Percentiles rank a stretch among this genome's conserved stretches.
phyloP scores from a whole-genome alignment of 345 rosid genomes.

The Syzygium oleosum region DNA sequence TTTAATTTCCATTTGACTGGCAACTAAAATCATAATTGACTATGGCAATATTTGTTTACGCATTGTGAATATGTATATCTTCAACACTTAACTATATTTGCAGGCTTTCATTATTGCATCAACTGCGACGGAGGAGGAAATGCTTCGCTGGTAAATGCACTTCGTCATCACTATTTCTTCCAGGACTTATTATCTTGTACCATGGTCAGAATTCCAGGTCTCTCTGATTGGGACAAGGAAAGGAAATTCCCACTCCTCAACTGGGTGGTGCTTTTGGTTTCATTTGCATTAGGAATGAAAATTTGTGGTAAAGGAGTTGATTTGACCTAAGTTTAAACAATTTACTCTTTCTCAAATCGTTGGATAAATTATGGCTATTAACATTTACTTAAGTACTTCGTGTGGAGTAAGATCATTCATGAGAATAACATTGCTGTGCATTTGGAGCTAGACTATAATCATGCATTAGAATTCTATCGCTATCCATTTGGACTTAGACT shows the following conservation, averaged over 20 bases:
- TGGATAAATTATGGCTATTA: neutral
- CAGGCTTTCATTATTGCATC: constrained; percentile 99
- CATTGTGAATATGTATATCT: neutral
- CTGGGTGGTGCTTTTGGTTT: neutral
- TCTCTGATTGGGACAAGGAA: neutral
- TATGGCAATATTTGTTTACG: neutral
- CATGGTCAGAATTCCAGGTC: neutral
- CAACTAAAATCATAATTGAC: neutral
- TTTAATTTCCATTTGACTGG: neutral
- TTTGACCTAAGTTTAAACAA: neutral
- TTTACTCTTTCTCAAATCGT: neutral
- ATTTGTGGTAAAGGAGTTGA: neutral
- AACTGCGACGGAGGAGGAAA: constrained; percentile 85
- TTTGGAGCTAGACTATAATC: no score
- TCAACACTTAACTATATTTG: neutral
- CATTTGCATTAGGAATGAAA: neutral
- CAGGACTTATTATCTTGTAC: neutral
- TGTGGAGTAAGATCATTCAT: no score
- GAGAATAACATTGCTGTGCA: no score
- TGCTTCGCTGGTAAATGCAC: constrained; percentile 71
- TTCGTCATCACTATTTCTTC: neutral
- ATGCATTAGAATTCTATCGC: no score
- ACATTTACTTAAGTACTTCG: neutral
- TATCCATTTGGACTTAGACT: no score
- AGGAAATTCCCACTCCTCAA: neutral